phyloP scores from a whole-genome alignment of 2,329 filamentous ascomycete species.

The Juglanconis sp. region DNA sequence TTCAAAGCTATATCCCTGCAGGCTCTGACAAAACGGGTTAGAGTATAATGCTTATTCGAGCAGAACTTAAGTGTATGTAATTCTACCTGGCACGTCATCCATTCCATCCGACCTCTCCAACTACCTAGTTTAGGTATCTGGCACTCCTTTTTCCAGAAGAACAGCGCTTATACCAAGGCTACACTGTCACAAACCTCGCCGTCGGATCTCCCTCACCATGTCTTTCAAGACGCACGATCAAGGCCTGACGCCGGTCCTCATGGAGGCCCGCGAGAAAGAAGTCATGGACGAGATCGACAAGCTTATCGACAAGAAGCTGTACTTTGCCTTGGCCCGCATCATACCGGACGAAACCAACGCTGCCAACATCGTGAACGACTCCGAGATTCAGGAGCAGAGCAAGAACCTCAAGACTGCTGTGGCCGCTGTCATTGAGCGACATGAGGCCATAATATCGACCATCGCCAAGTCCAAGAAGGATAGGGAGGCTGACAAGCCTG shows the following conservation, averaged over 20 bases:
- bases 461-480: slow-evolving; percentile 18
- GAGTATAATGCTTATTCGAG: no score
- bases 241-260: slow-evolving; percentile 11
- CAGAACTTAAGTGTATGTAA: no score
- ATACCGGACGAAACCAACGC: slow-evolving; percentile 15
- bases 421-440: slow-evolving; percentile 15
- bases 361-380: slow-evolving; percentile 12
- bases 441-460: slow-evolving; percentile 16
- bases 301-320: slow-evolving; percentile 19
- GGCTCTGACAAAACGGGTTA: no score
- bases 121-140: no score
- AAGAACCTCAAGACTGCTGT: slow-evolving; percentile 15
- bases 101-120: no score
- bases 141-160: background rate
- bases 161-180: background rate
- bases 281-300: slow-evolving; percentile 18
- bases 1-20: no score
- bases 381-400: slow-evolving; percentile 18
- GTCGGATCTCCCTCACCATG: slow-evolving; percentile 1
- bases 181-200: background rate
- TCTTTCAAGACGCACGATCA: slow-evolving; percentile 15
- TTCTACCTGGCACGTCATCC: no score
- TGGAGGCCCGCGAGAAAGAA: slow-evolving; percentile 17
- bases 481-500: slow-evolving; percentile 12
- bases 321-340: slow-evolving; percentile 14